Conservation (phyloP, 1,139 yeast genomes). For the Geotrichum histeridarum region DNA sequence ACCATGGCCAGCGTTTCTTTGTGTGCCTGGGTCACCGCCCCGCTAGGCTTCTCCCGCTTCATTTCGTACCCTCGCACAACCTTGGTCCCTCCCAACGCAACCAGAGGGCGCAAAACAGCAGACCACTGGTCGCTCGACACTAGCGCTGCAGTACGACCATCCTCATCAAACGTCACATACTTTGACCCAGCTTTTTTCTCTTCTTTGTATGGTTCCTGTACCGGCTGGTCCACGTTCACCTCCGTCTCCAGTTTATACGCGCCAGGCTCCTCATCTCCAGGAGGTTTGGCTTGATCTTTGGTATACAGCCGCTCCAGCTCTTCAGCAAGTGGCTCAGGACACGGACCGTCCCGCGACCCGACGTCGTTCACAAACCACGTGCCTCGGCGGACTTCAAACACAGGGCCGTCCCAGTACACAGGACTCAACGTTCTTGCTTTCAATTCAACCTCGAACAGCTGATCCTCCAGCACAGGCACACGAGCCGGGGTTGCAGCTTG, state of each 20-base stretch:
- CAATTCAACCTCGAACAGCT: slow-evolving; percentile 67
- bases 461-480: slow-evolving; percentile 75
- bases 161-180: not conserved
- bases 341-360: slow-evolving; percentile 43
- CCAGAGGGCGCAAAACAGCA: slow-evolving; percentile 11
- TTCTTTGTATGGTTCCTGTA: not conserved
- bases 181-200: not conserved
- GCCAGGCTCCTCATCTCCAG: not conserved
- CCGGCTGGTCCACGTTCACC: not conserved
- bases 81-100: slow-evolving; percentile 24
- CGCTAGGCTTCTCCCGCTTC: slow-evolving; percentile 8
- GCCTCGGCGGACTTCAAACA: slow-evolving; percentile 78
- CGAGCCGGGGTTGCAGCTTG: slow-evolving; percentile 23
- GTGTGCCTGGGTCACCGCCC: slow-evolving; percentile 10
- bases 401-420: slow-evolving; percentile 86
- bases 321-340: slow-evolving; percentile 47
- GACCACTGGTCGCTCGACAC: slow-evolving; percentile 14
- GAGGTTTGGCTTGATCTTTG: slow-evolving; percentile 31
- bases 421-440: slow-evolving; percentile 53
- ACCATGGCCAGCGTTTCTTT: slow-evolving; percentile 13
- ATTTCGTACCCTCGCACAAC: slow-evolving; percentile 28
- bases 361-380: slow-evolving; percentile 70
- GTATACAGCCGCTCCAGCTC: slow-evolving; percentile 57
- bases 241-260: not conserved
- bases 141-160: slow-evolving; percentile 15